Conservation (phyloP, 176 grass and related monocot species). For the Themeda triandra region DNA sequence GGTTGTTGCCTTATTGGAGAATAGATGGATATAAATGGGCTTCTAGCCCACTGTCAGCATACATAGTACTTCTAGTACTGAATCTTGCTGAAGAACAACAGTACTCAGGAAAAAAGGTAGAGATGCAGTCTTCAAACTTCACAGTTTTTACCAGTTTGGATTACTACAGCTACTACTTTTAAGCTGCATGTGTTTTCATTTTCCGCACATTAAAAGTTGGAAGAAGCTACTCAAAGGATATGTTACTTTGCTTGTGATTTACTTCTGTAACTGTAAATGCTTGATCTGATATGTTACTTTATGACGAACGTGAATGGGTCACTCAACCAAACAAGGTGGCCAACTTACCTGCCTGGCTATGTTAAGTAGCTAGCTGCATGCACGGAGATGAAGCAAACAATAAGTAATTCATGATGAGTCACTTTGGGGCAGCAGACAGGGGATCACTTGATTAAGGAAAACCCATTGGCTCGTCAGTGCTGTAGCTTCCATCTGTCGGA, state of each 20-base stretch:
- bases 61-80: background rate
- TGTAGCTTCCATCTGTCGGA: background rate
- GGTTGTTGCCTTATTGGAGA: background rate
- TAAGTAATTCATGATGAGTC: slow-evolving; percentile 36
- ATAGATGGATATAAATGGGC: background rate
- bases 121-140: background rate
- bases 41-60: background rate
- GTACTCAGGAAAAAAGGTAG: background rate
- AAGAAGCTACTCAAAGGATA: background rate
- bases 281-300: background rate
- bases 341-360: background rate
- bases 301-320: background rate
- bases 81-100: background rate
- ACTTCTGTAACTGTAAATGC: slow-evolving; percentile 23
- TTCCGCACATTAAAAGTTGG: background rate
- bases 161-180: too few species aligned
- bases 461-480: slow-evolving; percentile 25
- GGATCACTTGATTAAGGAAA: slow-evolving; percentile 28
- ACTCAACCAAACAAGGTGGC: background rate
- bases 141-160: background rate
- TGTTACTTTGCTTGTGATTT: slow-evolving; percentile 31
- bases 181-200: background rate
- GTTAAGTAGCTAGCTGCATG: background rate
- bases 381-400: slow-evolving; percentile 15
- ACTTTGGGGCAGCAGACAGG: slow-evolving; percentile 18